Percentiles rank a stretch among this genome's conserved stretches.
Evolutionary conservation across 306 rosid species (phyloP).

Genomic region (Herpetospermum pedunculosum): DNA sequence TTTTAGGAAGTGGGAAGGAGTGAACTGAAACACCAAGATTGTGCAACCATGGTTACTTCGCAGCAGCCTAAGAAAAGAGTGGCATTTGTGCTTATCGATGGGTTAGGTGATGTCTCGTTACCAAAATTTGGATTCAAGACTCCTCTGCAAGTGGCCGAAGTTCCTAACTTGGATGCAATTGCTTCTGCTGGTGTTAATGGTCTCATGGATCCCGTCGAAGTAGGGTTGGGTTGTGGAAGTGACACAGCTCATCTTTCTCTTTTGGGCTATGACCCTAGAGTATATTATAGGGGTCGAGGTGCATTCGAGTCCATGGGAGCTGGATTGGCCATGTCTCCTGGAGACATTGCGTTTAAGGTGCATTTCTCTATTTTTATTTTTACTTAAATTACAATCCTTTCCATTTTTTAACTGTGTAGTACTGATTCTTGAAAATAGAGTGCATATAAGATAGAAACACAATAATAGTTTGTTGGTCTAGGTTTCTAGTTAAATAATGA

Average conservation of each 20-base stretch:
- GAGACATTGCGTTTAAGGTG: slow-evolving; percentile 95
- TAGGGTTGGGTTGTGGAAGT: slow-evolving; percentile 94
- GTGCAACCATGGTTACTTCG: slow-evolving; percentile 31
- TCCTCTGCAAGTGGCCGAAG: slow-evolving; percentile 78
- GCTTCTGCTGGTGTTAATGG: slow-evolving; percentile 92
- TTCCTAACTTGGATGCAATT: slow-evolving; percentile 70
- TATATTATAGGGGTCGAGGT: slow-evolving; percentile 89
- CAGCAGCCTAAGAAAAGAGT: slow-evolving; percentile 68
- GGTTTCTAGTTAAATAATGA: neutral
- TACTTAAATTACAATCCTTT: neutral
- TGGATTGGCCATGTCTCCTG: slow-evolving; percentile 96
- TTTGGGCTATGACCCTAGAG: slow-evolving; percentile 79
- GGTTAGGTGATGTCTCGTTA: slow-evolving; percentile 83
- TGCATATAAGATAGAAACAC: neutral
- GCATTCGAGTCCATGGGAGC: slow-evolving; percentile 99
- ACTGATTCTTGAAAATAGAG: neutral
- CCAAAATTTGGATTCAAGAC: slow-evolving; percentile 70
- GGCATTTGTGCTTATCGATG: slow-evolving; percentile 91
- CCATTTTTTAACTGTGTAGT: neutral
- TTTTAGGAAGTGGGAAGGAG: neutral
- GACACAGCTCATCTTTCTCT: slow-evolving; percentile 97
- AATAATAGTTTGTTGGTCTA: neutral
- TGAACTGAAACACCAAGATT: neutral
- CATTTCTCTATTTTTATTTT: neutral
- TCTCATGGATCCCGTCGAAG: slow-evolving; percentile 96